Percentiles rank a stretch among this genome's conserved stretches.
Evolutionary conservation across 371 early-diverging fungal genomes (phyloP).

Genomic region (Paraphysoderma sedebokerense): DNA sequence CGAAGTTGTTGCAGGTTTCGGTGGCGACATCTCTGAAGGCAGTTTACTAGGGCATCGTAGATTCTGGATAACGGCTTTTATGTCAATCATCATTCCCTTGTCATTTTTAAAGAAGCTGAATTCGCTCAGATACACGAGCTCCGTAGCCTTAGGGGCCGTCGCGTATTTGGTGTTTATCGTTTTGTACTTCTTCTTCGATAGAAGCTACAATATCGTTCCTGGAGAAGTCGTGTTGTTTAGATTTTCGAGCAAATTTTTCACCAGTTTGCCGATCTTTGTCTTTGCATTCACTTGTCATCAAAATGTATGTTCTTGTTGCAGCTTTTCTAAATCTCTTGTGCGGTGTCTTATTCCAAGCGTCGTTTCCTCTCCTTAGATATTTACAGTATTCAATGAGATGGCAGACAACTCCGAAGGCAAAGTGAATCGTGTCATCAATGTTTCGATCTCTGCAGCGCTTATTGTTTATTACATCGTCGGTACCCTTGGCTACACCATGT

Average conservation of each 20-base stretch:
- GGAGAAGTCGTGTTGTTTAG: slow-evolving; percentile 26
- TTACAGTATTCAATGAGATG: slow-evolving; percentile 84
- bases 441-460: slow-evolving; percentile 65
- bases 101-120: slow-evolving; percentile 73
- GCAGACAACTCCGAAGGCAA: slow-evolving; percentile 49
- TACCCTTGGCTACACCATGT: slow-evolving; percentile 84
- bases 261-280: slow-evolving; percentile 88
- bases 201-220: slow-evolving; percentile 24
- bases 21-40: slow-evolving; percentile 1
- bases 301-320: not conserved
- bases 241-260: slow-evolving; percentile 49
- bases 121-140: slow-evolving; percentile 86
- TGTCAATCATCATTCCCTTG: slow-evolving; percentile 54
- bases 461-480: slow-evolving; percentile 80
- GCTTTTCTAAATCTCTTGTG: not conserved
- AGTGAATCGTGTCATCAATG: slow-evolving; percentile 41
- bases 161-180: slow-evolving; percentile 77
- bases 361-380: slow-evolving; percentile 28
- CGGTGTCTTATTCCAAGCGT: not conserved
- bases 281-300: slow-evolving; percentile 76
- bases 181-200: slow-evolving; percentile 50
- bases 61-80: slow-evolving; percentile 74
- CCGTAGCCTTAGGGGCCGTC: slow-evolving; percentile 78
- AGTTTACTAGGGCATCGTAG: slow-evolving; percentile 31
- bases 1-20: slow-evolving; percentile 26